A percentile compares a stretch with the other conserved stretches of the same genome.
Evolutionary conservation across 2,329 filamentous ascomycete genomes (phyloP).

Genomic region (Huntiella omanensis): DNA sequence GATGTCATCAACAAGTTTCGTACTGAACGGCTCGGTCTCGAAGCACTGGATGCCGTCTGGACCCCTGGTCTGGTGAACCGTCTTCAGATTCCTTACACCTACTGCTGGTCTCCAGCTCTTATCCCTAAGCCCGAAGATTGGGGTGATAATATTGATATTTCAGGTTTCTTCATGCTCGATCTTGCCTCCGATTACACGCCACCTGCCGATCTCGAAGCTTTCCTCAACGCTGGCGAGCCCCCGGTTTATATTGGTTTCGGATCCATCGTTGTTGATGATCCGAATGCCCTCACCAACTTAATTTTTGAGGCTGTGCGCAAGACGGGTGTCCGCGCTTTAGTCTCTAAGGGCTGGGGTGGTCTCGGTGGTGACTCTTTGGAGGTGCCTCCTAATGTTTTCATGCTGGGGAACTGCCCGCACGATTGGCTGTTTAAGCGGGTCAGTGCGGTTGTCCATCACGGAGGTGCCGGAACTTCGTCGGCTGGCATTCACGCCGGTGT

Average conservation of each 20-base stretch:
- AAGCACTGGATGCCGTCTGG: conserved; percentile 62
- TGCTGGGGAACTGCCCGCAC: conserved; percentile 71
- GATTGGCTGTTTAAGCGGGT: conserved; percentile 78
- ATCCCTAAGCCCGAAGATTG: conserved; percentile 68
- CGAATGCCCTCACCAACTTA: conserved; percentile 47
- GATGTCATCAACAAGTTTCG: conserved; percentile 83
- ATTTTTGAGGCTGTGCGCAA: conserved; percentile 53
- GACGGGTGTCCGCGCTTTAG: conserved; percentile 55
- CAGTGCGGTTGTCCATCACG: conserved; percentile 69
- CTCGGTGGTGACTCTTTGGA: conserved; percentile 52
- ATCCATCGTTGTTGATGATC: conserved; percentile 64
- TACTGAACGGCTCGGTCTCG: conserved; percentile 52
- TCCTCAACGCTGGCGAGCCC: conserved; percentile 48
- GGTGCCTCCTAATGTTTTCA: conserved; percentile 59
- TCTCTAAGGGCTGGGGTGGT: conserved; percentile 80
- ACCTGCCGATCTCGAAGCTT: conserved; percentile 42
- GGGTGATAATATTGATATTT: conserved; percentile 50
- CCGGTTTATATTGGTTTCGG: conserved; percentile 73
- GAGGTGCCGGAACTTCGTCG: conserved; percentile 73
- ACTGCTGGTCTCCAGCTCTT: conserved; percentile 73
- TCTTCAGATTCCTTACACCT: conserved; percentile 66
- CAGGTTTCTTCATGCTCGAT: conserved; percentile 61
- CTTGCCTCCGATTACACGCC: conserved; percentile 48
- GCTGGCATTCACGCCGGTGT: conserved; percentile 66
- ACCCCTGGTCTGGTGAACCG: conserved; percentile 63